These are phyloP conservation scores for Boletus reticulatus DNA, from an alignment of 768 basidiomycete genomes.

Conservation along the genomic window DNA sequence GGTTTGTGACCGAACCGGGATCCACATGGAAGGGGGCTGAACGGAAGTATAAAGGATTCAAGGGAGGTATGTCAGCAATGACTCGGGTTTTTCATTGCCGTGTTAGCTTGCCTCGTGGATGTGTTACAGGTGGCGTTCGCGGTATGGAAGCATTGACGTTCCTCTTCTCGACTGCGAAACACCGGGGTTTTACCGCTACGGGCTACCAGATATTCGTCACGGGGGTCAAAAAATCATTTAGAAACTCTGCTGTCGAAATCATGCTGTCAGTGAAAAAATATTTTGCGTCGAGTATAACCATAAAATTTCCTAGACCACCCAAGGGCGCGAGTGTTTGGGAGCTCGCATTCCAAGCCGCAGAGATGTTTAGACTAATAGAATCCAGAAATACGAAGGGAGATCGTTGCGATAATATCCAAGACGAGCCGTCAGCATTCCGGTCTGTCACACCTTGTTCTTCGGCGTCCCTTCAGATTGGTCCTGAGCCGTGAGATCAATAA, in stretches of 20 bases:
- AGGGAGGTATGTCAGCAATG: conserved; percentile 21
- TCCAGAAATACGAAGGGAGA: conserved; percentile 1
- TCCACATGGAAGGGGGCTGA: conserved; percentile 7
- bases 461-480: conserved; percentile 12
- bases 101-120: not conserved
- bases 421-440: not conserved
- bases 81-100: not conserved
- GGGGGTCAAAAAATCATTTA: conserved; percentile 6
- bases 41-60: conserved; percentile 18
- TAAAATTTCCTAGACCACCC: conserved; percentile 13
- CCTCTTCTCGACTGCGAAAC: conserved; percentile 19
- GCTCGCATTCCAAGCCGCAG: not conserved
- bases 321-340: conserved; percentile 19
- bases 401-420: not conserved
- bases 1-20: conserved; percentile 9
- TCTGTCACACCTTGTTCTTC: conserved; percentile 20
- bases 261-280: conserved; percentile 14
- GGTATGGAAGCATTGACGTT: conserved; percentile 11
- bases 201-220: conserved; percentile 21
- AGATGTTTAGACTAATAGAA: conserved; percentile 16
- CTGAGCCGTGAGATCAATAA: conserved; percentile 15
- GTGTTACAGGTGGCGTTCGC: conserved; percentile 16
- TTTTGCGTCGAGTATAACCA: not conserved
- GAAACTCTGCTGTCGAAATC: not conserved
- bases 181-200: conserved; percentile 17